Evolutionary conservation across 2,329 filamentous ascomycete species (phyloP), one percentile per base, ranked within the genome.

Genomic region (Colletotrichum spaethianum): DNA sequence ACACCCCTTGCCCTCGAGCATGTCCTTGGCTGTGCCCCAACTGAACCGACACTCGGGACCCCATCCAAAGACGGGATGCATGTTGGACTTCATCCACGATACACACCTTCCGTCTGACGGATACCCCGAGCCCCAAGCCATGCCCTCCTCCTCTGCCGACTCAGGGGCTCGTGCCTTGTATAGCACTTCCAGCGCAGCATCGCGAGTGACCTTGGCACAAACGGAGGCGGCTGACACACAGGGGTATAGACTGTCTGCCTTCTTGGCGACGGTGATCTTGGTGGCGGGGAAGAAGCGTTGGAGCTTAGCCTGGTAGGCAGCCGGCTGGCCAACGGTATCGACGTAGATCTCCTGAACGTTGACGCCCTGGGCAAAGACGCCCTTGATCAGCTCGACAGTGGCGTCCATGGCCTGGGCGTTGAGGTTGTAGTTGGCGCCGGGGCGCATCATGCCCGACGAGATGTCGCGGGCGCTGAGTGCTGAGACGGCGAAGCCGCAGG

Each of bases 351-450:
- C 94, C 69, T 87, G 89, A 5, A 98, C 86, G 80, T 97, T 95
- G 74, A 98, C 93, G 44, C 94, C 94, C 26, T 88, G 87, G 11
- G 90, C 91, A 44, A 96, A 88, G 4, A 98, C 93, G 44, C 91
- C 91, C 67, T 90, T 87, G 78, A 98, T 96, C 63, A 99, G 86
- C 48, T 90, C 89, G 31, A 97, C 90, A 0, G 96, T 98, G 4
- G 96, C 94, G 81, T 98, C 95, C 90, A 96, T 93, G 23, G 96
- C 96, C 82, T 99, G 96, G 5, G 95, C 94, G 80, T 99, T 99
- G 75, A 99, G 90, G 80, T 99, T 99, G 84, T 98, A 97, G 4
- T 86, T 80, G 23, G 84, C 84, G 11, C 86, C 85, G 2, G 91
- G 88, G 12, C 89, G 87, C 77, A 96, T 86, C 94, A 97, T 97